phyloP scores from a whole-genome alignment of 495 filamentous ascomycete species.

The Tuber microsphaerosporum region DNA sequence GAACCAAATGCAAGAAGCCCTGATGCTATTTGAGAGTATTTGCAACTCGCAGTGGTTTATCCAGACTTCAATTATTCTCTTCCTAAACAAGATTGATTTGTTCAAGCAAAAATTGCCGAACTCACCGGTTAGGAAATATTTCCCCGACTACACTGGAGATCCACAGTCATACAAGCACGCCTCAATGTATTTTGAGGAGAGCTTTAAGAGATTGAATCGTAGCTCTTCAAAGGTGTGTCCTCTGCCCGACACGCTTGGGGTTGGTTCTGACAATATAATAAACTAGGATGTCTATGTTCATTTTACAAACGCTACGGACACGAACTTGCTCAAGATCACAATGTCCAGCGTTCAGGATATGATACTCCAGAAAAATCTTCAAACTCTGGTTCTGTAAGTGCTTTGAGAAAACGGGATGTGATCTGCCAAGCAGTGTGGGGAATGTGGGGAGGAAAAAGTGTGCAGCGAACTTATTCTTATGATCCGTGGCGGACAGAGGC shows the following conservation, averaged over 20 bases:
- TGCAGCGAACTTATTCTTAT: slow-evolving; percentile 3
- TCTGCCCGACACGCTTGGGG: neutral
- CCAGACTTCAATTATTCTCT: slow-evolving; percentile 89
- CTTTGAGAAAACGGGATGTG: neutral
- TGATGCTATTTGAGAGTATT: slow-evolving; percentile 96
- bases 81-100: slow-evolving; percentile 98
- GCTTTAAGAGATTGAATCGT: slow-evolving; percentile 78
- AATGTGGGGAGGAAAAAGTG: neutral
- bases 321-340: slow-evolving; percentile 89
- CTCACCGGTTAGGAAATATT: slow-evolving; percentile 80
- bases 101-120: slow-evolving; percentile 81
- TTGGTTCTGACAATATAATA: slow-evolving; percentile 8
- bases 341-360: slow-evolving; percentile 98
- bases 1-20: slow-evolving; percentile 99
- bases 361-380: slow-evolving; percentile 97
- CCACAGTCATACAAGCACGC: slow-evolving; percentile 54
- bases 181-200: slow-evolving; percentile 79
- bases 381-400: slow-evolving; percentile 77
- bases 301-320: slow-evolving; percentile 91
- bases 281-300: slow-evolving; percentile 75
- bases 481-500: slow-evolving; percentile 1
- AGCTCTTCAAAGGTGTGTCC: slow-evolving; percentile 57
- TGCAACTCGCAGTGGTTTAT: slow-evolving; percentile 97
- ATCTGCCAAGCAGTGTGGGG: neutral
- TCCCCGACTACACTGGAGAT: slow-evolving; percentile 78